A percentile compares a stretch with the other conserved stretches of the same genome.
Evolutionary conservation across 2,329 filamentous ascomycete genomes (phyloP).

Genomic region (Malbranchea zuffiana): DNA sequence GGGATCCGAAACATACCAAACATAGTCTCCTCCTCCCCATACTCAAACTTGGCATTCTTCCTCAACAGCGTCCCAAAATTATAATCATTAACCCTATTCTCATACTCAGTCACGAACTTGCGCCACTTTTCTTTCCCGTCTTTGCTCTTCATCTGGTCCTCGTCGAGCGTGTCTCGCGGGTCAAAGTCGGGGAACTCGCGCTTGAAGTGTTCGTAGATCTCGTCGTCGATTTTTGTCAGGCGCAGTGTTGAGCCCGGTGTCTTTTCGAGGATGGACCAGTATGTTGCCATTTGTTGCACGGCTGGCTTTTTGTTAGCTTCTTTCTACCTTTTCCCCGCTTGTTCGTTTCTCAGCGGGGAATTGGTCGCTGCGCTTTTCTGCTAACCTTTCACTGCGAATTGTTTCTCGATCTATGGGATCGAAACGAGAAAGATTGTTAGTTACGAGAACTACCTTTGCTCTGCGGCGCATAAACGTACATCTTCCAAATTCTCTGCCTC

Average conservation of each 20-base stretch:
- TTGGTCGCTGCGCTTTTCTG: background rate
- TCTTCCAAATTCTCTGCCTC: conserved; percentile 60
- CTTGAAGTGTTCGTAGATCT: conserved; percentile 83
- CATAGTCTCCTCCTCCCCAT: conserved; percentile 79
- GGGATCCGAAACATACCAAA: conserved; percentile 68
- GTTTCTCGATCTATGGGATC: conserved; percentile 75
- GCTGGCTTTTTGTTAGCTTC: conserved; percentile 35
- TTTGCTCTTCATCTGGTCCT: conserved; percentile 98
- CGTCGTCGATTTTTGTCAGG: conserved; percentile 87
- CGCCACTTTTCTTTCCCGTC: conserved; percentile 88
- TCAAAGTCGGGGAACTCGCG: conserved; percentile 89
- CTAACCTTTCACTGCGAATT: conserved; percentile 90
- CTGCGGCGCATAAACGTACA: conserved; percentile 38
- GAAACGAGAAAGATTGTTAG: background rate
- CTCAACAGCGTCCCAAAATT: conserved; percentile 96
- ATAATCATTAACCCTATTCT: conserved; percentile 91
- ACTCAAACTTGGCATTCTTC: conserved; percentile 65
- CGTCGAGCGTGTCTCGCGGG: conserved; percentile 65
- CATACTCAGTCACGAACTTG: conserved; percentile 84
- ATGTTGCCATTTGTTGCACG: conserved; percentile 91
- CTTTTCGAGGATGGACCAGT: conserved; percentile 91
- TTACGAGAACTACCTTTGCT: background rate
- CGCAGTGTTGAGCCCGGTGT: conserved; percentile 79
- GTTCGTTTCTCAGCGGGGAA: background rate
- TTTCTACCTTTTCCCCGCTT: background rate